Base-by-base conservation (phyloP, 116 monocot genomes). In the Cymodocea nodosa region DNA sequence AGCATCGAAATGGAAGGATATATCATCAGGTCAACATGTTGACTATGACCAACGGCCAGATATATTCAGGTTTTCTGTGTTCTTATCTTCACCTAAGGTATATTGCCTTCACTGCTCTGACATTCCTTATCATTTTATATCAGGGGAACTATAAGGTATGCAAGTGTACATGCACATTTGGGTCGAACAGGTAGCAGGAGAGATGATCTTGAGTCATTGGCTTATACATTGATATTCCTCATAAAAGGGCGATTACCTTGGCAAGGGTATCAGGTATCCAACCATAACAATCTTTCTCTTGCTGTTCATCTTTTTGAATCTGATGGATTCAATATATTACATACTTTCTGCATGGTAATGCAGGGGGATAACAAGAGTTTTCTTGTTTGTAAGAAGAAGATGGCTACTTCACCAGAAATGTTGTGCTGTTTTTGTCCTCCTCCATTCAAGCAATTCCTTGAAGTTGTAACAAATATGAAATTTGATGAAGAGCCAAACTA, bases 101-200 rank as follows among this genome's bases (percentile, higher is more conserved):
- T 22, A 64, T 49, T 22, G 17, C 24, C 64, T 15, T 5, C 49
- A 23, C 5, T 19, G 16, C 18, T 34, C 68, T 51, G 59, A 36
- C 50, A 60, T 52, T 40, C 64, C 23, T 39, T 66, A 53, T 67
- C 70, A n/a, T 59, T 39, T 66, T 66, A 70, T 72, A n/a, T 59
- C 83, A 87, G 83, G 64, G 87, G 87, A 63, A 87, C 87, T 24
- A 76, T 87, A 78, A 75, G 87, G 64, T 87, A 87, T 79, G 87
- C 87, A 81, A 87, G 95, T 81, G 95, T 85, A 35, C 95, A 95
- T 87, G 95, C 95, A 37, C 95, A 95, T 82, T 90, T 95, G 82
- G 90, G 95, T 50, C 87, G 95, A 17, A 95, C 90, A n/a, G 87
- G 87, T 59, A 95, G 95, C 70, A 82, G 95, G 73, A 87, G 95